phyloP scores from a whole-genome alignment of 169 alveolate genomes.

The Plasmodium relictum region DNA sequence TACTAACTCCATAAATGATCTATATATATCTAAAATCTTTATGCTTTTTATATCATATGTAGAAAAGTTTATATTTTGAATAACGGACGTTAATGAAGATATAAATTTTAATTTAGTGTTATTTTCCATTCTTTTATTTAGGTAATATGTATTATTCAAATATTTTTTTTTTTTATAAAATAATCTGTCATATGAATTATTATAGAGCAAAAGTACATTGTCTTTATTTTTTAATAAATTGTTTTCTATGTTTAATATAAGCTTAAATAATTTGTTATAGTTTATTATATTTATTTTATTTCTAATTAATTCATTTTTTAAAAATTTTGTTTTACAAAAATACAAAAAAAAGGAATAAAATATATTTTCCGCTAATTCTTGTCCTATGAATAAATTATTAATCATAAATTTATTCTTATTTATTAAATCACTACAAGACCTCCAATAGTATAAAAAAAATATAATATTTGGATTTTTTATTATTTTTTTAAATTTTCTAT shows the following conservation, averaged over 20 bases:
- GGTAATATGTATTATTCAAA: not conserved
- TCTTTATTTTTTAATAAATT: not conserved
- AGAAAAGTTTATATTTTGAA: too few relatives aligned
- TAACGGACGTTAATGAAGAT: too few relatives aligned
- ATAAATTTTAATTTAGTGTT: too few relatives aligned
- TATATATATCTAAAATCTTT: constrained; percentile 7
- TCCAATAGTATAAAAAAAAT: constrained; percentile 57
- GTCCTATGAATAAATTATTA: not conserved
- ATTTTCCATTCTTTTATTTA: not conserved
- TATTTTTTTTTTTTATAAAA: not conserved
- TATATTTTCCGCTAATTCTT: constrained; percentile 9
- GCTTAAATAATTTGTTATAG: constrained; percentile 19
- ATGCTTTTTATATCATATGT: too few relatives aligned
- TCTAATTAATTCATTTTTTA: not conserved
- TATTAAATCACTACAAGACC: constrained; percentile 8
- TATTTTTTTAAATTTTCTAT: constrained; percentile 13
- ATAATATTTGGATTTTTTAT: constrained; percentile 8
- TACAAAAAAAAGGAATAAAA: not conserved
- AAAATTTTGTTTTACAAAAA: not conserved
- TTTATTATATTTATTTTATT: constrained; percentile 3
- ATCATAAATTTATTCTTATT: constrained; percentile 18
- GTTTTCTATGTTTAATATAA: constrained; percentile 19
- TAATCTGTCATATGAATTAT: not conserved
- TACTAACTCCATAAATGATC: constrained; percentile 6
- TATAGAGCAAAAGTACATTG: not conserved